Evolutionary conservation across 1,284 basidiomycete species (phyloP), one percentile per base, ranked within the genome.

Genomic region (Wallemia ichthyophaga): DNA sequence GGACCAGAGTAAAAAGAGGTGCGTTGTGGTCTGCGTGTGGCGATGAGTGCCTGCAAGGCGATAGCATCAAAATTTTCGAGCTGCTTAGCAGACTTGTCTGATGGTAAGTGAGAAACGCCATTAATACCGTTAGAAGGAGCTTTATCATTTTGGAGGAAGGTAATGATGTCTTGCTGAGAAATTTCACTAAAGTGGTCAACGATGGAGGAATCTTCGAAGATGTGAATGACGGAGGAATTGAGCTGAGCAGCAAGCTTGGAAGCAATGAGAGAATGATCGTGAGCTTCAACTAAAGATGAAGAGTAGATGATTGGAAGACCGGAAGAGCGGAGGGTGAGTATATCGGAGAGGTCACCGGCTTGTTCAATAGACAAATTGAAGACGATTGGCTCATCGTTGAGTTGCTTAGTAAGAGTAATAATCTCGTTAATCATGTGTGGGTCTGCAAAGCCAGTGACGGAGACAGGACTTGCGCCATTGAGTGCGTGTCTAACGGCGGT

Each of bases 141-240:
- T 62, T 72, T 74, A 56, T 67, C 62, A 62, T 67, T 64, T 27
- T 64, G 62, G 55, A 66, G 62, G 31, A 64, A 62, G 13, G 62
- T 64, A 25, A 64, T 63, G 57, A 65, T 61, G 31, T 63, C 64
- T 31, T 61, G 62, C 15, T 63, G 63, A 28, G 61, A 60, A 25
- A 61, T 15, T 21, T 28, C 25, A 5, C 55, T 37, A 5, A 28
- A 24, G 15, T 26, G 19, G 27, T 62, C 62, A 32, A 33, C 32
- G n/a, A 37, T 60, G 5, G 61, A 59, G 19, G 61, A 61, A 25
- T 19, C 57, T 25, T 58, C 58, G 68, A 88, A 89, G 54, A 79
- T 81, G 67, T 95, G 88, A 58, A 92, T 74, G 19, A 92, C 85
- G 1, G 77, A 74, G 58, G 74, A 76, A 60, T 73, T 73, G 63